These are phyloP conservation scores for Coemansia sp. DNA, from an alignment of 192 early-diverging fungal genomes.

Conservation along the genomic window DNA sequence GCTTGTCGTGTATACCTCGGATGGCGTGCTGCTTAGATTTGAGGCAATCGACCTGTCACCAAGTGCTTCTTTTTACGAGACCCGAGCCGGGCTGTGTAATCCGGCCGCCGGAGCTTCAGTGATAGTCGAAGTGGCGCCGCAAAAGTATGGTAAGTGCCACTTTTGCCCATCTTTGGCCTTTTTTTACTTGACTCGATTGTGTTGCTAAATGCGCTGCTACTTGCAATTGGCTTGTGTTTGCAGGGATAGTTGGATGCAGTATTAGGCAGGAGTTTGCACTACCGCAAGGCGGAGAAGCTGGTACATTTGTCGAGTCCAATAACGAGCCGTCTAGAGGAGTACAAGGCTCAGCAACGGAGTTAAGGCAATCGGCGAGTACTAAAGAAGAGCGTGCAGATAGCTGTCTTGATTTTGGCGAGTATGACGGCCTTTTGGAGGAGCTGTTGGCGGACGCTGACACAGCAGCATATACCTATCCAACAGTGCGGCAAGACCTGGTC, in stretches of 20 bases:
- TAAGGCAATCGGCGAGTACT: not conserved
- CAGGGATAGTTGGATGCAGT: conserved; percentile 26
- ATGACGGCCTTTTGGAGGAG: conserved; percentile 17
- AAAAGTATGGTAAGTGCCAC: conserved; percentile 31
- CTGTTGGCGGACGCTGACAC: not conserved
- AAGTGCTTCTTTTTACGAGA: conserved; percentile 16
- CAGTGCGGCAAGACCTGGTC: not conserved
- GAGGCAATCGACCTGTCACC: conserved; percentile 17
- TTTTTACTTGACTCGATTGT: not conserved
- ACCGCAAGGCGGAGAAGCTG: not conserved
- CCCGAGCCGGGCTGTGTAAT: conserved; percentile 37
- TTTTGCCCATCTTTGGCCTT: not conserved
- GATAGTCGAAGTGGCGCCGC: conserved; percentile 33
- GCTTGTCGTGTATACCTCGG: conserved; percentile 27
- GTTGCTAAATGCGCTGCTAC: no score
- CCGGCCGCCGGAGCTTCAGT: conserved; percentile 17
- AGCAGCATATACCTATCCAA: not conserved
- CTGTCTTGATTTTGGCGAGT: conserved; percentile 2
- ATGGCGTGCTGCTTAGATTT: conserved; percentile 32
- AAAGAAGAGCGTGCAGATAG: not conserved
- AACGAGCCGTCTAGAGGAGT: not conserved
- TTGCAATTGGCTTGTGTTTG: no score
- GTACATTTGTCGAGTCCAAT: not conserved
- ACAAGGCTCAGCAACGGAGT: not conserved
- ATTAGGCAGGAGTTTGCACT: conserved; percentile 12